Percentiles rank a stretch among this genome's conserved stretches.
Evolutionary conservation across 495 filamentous ascomycete species (phyloP).

Genomic region (Trypethelium eluteriae): DNA sequence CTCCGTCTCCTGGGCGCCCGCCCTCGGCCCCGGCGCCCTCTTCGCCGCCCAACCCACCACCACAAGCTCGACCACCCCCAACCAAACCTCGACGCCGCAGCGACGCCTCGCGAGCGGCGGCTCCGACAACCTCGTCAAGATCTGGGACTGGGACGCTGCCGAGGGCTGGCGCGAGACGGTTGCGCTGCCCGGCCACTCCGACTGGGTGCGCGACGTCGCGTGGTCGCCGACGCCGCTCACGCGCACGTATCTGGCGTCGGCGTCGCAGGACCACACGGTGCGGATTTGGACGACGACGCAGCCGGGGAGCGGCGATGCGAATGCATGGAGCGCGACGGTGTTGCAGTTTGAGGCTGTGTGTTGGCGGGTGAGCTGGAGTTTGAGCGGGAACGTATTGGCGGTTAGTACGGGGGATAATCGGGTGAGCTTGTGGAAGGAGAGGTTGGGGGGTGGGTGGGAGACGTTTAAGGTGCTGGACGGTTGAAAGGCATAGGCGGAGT

Average conservation of each 20-base stretch:
- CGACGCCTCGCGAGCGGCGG: constrained; percentile 89
- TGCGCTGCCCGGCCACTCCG: constrained; percentile 68
- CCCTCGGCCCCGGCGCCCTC: constrained; percentile 7
- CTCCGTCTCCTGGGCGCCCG: constrained; percentile 82
- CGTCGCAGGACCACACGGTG: constrained; percentile 92
- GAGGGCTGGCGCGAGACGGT: constrained; percentile 46
- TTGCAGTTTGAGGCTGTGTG: constrained; percentile 80
- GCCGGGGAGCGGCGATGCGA: constrained; percentile 26
- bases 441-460: constrained; percentile 76
- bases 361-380: constrained; percentile 96
- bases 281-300: constrained; percentile 80
- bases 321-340: constrained; percentile 66
- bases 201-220: constrained; percentile 97
- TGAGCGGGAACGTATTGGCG: constrained; percentile 94
- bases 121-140: constrained; percentile 82
- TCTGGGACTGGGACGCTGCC: constrained; percentile 60
- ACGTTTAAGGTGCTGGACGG: constrained; percentile 7
- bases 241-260: constrained; percentile 91
- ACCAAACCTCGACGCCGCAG: constrained; percentile 29
- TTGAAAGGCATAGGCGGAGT: not conserved
- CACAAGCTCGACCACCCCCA: constrained; percentile 25
- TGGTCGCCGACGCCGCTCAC: constrained; percentile 91
- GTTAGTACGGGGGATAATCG: constrained; percentile 94
- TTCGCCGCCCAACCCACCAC: not conserved
- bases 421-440: constrained; percentile 84